Evolutionary conservation across 164 flowering plant species (phyloP).

Genomic region (Chimonanthus salicifolius): DNA sequence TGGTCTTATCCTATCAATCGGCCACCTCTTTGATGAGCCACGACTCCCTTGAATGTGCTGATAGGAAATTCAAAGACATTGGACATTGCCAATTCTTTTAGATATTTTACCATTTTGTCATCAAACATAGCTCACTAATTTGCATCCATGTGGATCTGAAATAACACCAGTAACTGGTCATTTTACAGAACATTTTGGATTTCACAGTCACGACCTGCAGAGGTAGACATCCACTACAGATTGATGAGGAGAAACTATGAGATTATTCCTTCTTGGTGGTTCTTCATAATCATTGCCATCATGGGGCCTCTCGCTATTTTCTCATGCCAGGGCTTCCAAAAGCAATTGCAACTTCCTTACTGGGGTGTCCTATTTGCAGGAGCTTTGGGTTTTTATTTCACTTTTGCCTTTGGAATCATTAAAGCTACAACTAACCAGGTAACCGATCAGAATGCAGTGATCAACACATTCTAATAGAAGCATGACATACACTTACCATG

Average conservation of each 20-base stretch:
- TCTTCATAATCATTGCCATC: conserved; percentile 1
- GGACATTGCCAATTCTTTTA: neutral
- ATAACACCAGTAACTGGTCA: neutral
- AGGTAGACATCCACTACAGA: conserved; percentile 7
- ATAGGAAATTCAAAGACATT: neutral
- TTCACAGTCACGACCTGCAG: neutral
- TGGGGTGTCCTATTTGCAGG: conserved; percentile 15
- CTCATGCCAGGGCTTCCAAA: conserved; percentile 5
- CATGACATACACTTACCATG: neutral
- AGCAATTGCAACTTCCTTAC: conserved; percentile 14
- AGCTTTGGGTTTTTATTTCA: neutral
- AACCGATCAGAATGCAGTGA: too few relatives aligned
- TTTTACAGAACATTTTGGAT: neutral
- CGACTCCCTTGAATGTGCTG: neutral
- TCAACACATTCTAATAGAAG: neutral
- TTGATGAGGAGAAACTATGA: conserved; percentile 17
- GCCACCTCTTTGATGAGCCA: neutral
- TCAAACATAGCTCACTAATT: neutral
- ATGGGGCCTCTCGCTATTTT: conserved; percentile 3
- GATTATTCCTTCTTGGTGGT: conserved; percentile 19
- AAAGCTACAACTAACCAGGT: conserved; percentile 1
- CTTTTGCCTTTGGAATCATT: neutral
- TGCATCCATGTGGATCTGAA: too few relatives aligned
- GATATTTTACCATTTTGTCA: neutral
- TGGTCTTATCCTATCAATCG: neutral